phyloP scores from a whole-genome alignment of 306 rosid genomes.

The Heteromeles arbutifolia region DNA sequence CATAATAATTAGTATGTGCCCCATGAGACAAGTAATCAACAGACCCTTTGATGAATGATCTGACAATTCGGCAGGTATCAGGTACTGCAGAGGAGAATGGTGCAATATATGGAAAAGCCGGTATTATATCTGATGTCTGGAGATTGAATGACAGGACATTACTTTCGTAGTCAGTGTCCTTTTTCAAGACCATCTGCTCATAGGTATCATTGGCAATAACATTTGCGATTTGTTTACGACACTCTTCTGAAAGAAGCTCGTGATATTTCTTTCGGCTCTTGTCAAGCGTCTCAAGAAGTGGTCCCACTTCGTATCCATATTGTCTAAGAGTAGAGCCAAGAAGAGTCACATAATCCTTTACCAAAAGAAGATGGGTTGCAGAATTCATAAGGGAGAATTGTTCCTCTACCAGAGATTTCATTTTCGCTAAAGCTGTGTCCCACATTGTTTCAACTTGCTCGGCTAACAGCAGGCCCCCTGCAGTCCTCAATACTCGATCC shows the following conservation, averaged over 20 bases:
- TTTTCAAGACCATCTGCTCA: slow-evolving; percentile 85
- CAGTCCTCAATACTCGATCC: slow-evolving; percentile 79
- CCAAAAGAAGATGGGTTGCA: slow-evolving; percentile 72
- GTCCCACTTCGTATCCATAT: slow-evolving; percentile 74
- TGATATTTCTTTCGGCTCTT: slow-evolving; percentile 60
- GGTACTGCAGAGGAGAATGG: slow-evolving; percentile 92
- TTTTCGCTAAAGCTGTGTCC: slow-evolving; percentile 64
- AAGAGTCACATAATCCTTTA: slow-evolving; percentile 92
- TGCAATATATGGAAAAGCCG: slow-evolving; percentile 87
- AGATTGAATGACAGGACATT: slow-evolving; percentile 60
- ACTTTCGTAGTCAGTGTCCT: slow-evolving; percentile 65
- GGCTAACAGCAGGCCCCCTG: slow-evolving; percentile 51
- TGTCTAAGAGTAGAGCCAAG: slow-evolving; percentile 63
- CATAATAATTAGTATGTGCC: slow-evolving; percentile 34
- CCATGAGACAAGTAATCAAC: slow-evolving; percentile 78
- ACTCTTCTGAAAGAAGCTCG: slow-evolving; percentile 66
- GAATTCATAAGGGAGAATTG: slow-evolving; percentile 76
- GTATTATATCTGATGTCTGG: slow-evolving; percentile 69
- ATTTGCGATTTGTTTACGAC: slow-evolving; percentile 42
- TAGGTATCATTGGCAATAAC: slow-evolving; percentile 60
- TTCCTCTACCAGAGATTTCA: slow-evolving; percentile 55
- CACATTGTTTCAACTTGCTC: slow-evolving; percentile 83
- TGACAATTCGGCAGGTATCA: slow-evolving; percentile 61
- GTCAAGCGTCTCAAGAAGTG: slow-evolving; percentile 62
- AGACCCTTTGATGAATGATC: slow-evolving; percentile 79